Evolutionary conservation across 495 filamentous ascomycete species (phyloP), one percentile per base, ranked within the genome.

Genomic region (Penicillium atrosanguineum): DNA sequence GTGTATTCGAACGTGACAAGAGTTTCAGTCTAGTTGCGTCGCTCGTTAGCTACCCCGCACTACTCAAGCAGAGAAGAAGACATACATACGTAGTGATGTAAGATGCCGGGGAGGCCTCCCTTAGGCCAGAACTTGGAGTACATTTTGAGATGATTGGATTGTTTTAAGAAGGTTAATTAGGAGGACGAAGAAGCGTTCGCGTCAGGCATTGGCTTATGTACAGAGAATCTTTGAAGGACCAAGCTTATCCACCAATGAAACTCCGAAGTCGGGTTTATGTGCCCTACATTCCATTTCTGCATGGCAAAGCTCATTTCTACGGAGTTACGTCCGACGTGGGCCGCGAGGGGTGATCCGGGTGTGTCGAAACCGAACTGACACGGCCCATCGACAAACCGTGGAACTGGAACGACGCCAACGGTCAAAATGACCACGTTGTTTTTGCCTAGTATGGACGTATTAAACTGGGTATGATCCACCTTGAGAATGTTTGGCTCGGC

Each of bases 21-120:
- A 29, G 68, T 72, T 54, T 78, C 76, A 7, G 75, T 78, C 75
- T 78, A 40, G 2, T 16, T 2, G 25, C 23, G 21, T 29, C 15
- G 7, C 26, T 28, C 6, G 39, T 50, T 31, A 50, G 39, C 19
- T 15, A 39, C 18, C 21, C 15, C n/a, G 18, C 15, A 20, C 19
- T 31, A 6, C 25, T 52, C 26, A 12, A 20, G 16, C 9, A 14
- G 31, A 37, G 20, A 48, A 50, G 20, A 54, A 46, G 16, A 41
- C 18, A 39, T 31, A 60, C 73, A 29, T 66, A 79, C 78, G 49
- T 75, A 83, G 55, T 78, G 79, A 62, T 86, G 83, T 18, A 86
- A 62, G 45, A 76, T 79, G 18, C 83, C 83, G 2, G 78, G 74
- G 21, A 78, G 65, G 7, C 75, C 75, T 5, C 72, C 68, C 38